Base-by-base conservation (phyloP, 2,329 filamentous ascomycete species). In the Alternaria dauci region DNA sequence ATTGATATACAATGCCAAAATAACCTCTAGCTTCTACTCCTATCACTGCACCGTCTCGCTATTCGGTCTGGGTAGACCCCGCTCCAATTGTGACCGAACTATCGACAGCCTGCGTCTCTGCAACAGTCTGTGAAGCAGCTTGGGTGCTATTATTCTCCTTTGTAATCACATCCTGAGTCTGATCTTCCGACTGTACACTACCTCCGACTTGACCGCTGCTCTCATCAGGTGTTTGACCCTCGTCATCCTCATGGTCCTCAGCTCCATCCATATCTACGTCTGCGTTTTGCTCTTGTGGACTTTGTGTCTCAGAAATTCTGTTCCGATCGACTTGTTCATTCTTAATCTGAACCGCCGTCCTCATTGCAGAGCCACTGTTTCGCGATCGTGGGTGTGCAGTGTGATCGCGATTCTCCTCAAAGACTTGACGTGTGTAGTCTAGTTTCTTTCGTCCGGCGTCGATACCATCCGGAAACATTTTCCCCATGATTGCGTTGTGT, bases 401-500 rank as follows among this genome's bases (percentile, higher is more conserved):
- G 23, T 76, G 72, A 14, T 71, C 69, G 16, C 48, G 58, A 42
- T 71, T 66, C 23, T 75, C 69, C 55, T 73, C 71, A 59, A 77
- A 76, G 3, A 76, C 69, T 38, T 76, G 71, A 18, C 69, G 68
- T 20, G 71, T 67, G 36, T 76, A 76, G 50, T 78, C 74, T 42
- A 75, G 70, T 41, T 75, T 66, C 52, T 68, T 72, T 25, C 70
- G 68, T 9, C 73, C 71, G 42, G 72, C 70, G 9, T 78, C 72
- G 0, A 79, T 42, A 14, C 78, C 78, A 7, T 69, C 64, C 1
- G 78, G 78, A 32, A 80, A 80, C 55, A 80, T 78, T 56, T 75
- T 75, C 25, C 70, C 70, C 70, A 80, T 75, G 50, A 79, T 76
- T 1, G 61, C 63, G 20, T 65, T 70, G 52, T 79, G 77, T 58